Conservation (phyloP, 2,329 filamentous ascomycete genomes). For the Colletotrichum agaves region DNA sequence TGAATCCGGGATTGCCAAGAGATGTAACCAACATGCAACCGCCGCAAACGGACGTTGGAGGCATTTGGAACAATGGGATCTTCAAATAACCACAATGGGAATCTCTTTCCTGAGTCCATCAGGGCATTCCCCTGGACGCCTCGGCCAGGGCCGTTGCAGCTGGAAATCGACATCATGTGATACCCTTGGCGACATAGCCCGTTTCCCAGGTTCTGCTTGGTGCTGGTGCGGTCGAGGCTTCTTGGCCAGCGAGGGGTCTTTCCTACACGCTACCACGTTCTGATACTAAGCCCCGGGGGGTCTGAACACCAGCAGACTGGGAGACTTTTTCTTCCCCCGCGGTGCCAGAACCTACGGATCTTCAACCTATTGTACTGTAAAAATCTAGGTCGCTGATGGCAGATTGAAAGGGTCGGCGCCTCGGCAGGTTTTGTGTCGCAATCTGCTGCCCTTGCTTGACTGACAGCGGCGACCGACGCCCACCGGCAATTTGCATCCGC, state of each 20-base stretch:
- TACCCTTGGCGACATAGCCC: conserved; percentile 21
- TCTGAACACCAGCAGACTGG: conserved; percentile 23
- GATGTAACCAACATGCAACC: conserved; percentile 23
- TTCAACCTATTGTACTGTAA: neutral
- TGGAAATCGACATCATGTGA: conserved; percentile 21
- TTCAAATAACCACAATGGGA: neutral
- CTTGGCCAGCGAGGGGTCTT: neutral
- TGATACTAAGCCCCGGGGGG: conserved; percentile 13
- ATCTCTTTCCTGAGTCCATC: neutral
- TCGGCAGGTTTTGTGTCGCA: conserved; percentile 12
- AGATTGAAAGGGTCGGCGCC: conserved; percentile 1
- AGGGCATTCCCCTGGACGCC: conserved; percentile 10
- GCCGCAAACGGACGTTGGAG: conserved; percentile 1
- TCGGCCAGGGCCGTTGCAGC: conserved; percentile 18
- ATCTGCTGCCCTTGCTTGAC: neutral
- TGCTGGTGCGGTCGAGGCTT: conserved; percentile 19
- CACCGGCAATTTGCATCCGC: conserved; percentile 9
- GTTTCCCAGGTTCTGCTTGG: conserved; percentile 11
- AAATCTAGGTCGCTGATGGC: neutral
- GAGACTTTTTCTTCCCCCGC: conserved; percentile 5
- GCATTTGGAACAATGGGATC: conserved; percentile 17
- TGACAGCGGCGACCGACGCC: conserved; percentile 2
- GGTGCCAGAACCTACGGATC: conserved; percentile 8
- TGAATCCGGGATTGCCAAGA: conserved; percentile 28
- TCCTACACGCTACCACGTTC: conserved; percentile 27